Conservation (phyloP, 495 filamentous ascomycete species). For the Xylaria grammica region DNA sequence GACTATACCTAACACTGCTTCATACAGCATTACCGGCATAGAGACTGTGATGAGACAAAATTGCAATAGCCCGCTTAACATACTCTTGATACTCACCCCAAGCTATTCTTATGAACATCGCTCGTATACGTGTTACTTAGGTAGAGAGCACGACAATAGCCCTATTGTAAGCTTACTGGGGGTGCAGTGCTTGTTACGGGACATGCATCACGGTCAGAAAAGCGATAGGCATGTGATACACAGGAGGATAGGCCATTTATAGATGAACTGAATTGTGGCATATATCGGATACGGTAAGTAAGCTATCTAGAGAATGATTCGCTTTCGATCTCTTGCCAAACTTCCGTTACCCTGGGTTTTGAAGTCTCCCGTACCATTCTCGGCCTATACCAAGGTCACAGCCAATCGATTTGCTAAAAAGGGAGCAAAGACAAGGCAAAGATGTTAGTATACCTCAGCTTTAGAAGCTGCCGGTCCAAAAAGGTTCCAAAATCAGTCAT, state of each 20-base stretch:
- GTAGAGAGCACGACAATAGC: too few species aligned
- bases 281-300: slow-evolving; percentile 28
- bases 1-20: too few species aligned
- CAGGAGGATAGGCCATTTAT: not conserved
- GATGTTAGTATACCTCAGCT: slow-evolving; percentile 25
- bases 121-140: too few species aligned
- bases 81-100: too few species aligned
- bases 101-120: too few species aligned
- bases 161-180: too few species aligned
- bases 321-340: slow-evolving; percentile 32
- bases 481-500: slow-evolving; percentile 34
- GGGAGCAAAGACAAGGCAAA: slow-evolving; percentile 29
- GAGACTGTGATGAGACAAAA: too few species aligned
- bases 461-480: slow-evolving; percentile 31
- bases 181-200: too few species aligned
- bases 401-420: slow-evolving; percentile 35
- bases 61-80: too few species aligned
- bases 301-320: slow-evolving; percentile 26
- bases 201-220: too few species aligned
- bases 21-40: too few species aligned
- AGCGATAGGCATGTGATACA: not conserved
- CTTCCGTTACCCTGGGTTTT: slow-evolving; percentile 35
- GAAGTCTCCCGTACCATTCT: slow-evolving; percentile 27
- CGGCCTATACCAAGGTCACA: slow-evolving; percentile 38
- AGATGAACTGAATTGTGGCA: slow-evolving; percentile 16